Base-by-base conservation (phyloP, 192 early-diverging fungal genomes). In the Gigaspora rosea region DNA sequence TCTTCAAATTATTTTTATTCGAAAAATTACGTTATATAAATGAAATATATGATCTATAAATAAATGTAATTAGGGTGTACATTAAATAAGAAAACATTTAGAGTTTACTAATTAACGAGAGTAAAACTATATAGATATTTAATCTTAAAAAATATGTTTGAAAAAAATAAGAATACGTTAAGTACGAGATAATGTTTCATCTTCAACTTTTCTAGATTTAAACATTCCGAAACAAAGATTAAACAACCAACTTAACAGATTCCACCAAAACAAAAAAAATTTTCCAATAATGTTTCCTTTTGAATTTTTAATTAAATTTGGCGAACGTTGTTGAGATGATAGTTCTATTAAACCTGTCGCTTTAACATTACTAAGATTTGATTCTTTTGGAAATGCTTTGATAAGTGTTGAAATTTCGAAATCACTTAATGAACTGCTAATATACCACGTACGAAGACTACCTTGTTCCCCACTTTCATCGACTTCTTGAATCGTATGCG, bases 401-500 rank as follows among this genome's bases (percentile, higher is more conserved):
- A 74, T 47, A 41, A 74, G 47, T 13, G 32, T 46, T 32, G 33
- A 59, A 47, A 74, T 74, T n/a, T 74, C 57, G 20, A 15, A 12
- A 48, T 74, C 72, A 41, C 0, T 41, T 27, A 74, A 22, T 27
- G 35, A 16, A 32, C 9, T 62, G 18, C 12, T 47, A 16, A 74
- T 47, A 47, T 74, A 74, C 72, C 72, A 74, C 15, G 72, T 74
- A 18, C 72, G 13, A 54, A 62, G 46, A 61, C n/a, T 74, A 36
- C 20, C 72, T 32, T 41, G 27, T 61, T 46, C 18, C 3, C 54
- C 58, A 47, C 57, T 61, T 74, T 74, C 72, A 36, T 74, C 72
- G 3, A 35, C 72, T 74, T 59, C 56, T 61, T 74, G 72, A 32
- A 62, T 20, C 0, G 72, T 74, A 74, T 74, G 72, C 18, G 72